A percentile compares a stretch with the other conserved stretches of the same genome.
Conservation (phyloP, 257 asterid genomes). For the Fraxinus pennsylvanica region DNA sequence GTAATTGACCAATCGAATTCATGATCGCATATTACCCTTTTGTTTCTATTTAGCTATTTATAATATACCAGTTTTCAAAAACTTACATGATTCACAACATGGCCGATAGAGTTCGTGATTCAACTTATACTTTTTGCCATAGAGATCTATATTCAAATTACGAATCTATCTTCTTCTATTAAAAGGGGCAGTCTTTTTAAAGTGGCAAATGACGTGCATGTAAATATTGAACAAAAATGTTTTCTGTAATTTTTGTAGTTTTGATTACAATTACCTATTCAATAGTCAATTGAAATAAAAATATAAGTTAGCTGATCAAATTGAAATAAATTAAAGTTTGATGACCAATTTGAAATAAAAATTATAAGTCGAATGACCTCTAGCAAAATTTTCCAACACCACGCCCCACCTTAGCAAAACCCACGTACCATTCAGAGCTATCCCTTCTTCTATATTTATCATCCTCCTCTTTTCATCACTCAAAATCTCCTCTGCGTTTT, state of each 20-base stretch:
- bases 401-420: conserved; percentile 4
- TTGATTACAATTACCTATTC: too few relatives aligned
- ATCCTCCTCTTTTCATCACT: conserved; percentile 5
- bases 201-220: too few relatives aligned
- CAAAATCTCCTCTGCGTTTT: background rate
- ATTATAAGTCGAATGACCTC: background rate
- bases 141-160: too few relatives aligned
- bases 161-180: too few relatives aligned
- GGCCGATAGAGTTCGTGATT: background rate
- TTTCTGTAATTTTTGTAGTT: too few relatives aligned
- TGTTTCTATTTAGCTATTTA: too few relatives aligned
- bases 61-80: too few relatives aligned
- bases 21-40: background rate
- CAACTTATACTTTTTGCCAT: background rate
- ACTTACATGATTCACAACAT: too few relatives aligned
- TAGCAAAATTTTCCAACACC: background rate
- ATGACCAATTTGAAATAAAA: background rate
- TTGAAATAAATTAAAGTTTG: background rate
- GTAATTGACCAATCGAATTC: too few relatives aligned
- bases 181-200: too few relatives aligned
- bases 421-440: conserved; percentile 9
- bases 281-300: background rate
- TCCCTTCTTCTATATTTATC: conserved; percentile 26
- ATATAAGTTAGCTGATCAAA: background rate
- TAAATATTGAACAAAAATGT: too few relatives aligned